Evolutionary conservation across 306 rosid species (phyloP), one percentile per base, ranked within the genome.

Genomic region (Cicer bijugum): DNA sequence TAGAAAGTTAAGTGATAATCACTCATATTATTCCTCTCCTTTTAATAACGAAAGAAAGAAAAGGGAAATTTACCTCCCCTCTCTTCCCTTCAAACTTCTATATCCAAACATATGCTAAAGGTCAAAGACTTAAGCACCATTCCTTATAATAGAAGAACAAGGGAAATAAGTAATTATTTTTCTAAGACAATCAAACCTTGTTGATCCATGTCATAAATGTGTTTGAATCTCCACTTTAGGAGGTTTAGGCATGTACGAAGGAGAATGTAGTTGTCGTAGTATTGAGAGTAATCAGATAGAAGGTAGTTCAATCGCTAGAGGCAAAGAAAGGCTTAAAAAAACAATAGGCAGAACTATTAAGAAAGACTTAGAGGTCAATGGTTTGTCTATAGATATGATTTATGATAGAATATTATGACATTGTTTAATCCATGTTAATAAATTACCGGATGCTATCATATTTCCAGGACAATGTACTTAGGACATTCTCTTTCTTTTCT

Each of bases 401-500:
- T 57, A 23, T 5, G 14, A 57, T 23, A 57, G 38, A 57, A 57
- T 10, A 28, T 23, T 9, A 50, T 50, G 56, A 50, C 8, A 6
- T 59, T 2, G 5, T 59, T 28, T 6, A 19, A 12, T n/a, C 19
- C 66, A 35, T 35, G 44, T 59, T 12, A 59, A 28, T 28, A 28
- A 28, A 33, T 77, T 77, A 35, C 9, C 33, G 40, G 56, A 39
- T 69, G 52, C 14, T 20, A 48, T 69, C 55, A 67, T 46, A 33
- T 20, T 48, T 70, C 47, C 47, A 7, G 39, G 57, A 51, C 71
- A 78, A 14, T 3, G 35, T 16, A 19, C 56, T 47, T 8, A n/a
- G 12, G 35, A 9, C 6, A 50, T 47, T 12, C 52, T 48, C 16
- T 38, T 48, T 7, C 16, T 68, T 47, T 60, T 19, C 65, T n/a